Evolutionary conservation across 495 filamentous ascomycete species (phyloP).

Genomic region (Melanomma pulvis-pyrius): DNA sequence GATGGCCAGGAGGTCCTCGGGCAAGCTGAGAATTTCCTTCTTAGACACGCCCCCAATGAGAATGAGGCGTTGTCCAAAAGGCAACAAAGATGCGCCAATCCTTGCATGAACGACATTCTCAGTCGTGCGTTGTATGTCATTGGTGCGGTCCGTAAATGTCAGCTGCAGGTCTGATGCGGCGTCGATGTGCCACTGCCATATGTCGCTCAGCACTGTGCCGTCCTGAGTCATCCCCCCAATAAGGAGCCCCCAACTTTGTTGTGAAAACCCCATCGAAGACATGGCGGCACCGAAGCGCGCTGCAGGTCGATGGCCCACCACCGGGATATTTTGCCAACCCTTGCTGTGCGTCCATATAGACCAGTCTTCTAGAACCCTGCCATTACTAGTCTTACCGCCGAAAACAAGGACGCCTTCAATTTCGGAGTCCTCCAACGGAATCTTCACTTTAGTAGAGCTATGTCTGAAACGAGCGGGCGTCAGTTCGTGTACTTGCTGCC

Average conservation of each 20-base stretch:
- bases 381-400: conserved; percentile 68
- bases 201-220: conserved; percentile 60
- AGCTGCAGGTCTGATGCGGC: conserved; percentile 37
- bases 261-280: conserved; percentile 42
- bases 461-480: conserved; percentile 73
- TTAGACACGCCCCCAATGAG: conserved; percentile 28
- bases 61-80: conserved; percentile 20
- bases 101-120: conserved; percentile 46
- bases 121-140: conserved; percentile 17
- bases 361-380: conserved; percentile 61
- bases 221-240: conserved; percentile 67
- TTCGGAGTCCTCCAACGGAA: conserved; percentile 35
- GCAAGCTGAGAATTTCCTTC: conserved; percentile 8
- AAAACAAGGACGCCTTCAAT: conserved; percentile 59
- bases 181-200: conserved; percentile 57
- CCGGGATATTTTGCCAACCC: conserved; percentile 56
- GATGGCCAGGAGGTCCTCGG: conserved; percentile 20
- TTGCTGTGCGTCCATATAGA: conserved; percentile 62
- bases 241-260: conserved; percentile 57
- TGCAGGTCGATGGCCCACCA: conserved; percentile 47
- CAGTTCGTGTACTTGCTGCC: conserved; percentile 65
- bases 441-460: conserved; percentile 58
- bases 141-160: conserved; percentile 23
- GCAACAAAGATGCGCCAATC: conserved; percentile 28
- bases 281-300: conserved; percentile 66